These are phyloP conservation scores for Pyricularia pennisetigena DNA, from an alignment of 2,329 filamentous ascomycete species.

Conservation along the genomic window DNA sequence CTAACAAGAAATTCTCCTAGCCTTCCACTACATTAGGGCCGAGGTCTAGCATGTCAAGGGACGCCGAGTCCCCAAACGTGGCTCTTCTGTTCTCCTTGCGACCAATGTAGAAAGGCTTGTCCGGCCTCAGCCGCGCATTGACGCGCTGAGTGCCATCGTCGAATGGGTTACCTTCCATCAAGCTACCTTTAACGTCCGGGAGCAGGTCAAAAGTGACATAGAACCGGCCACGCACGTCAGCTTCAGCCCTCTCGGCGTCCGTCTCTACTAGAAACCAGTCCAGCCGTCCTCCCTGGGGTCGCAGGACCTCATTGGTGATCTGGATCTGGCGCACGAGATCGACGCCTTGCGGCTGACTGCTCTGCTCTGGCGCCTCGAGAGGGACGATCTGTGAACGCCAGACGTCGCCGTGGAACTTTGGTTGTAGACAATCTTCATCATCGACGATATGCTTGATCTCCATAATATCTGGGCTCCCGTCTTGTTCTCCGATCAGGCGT, in stretches of 20 bases:
- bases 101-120: conserved; percentile 1
- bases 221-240: conserved; percentile 4
- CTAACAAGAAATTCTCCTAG: background rate
- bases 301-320: conserved; percentile 7
- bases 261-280: conserved; percentile 4
- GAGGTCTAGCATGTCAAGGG: background rate
- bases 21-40: background rate
- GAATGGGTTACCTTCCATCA: background rate
- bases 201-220: conserved; percentile 6
- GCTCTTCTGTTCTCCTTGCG: conserved; percentile 4
- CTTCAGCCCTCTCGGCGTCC: conserved; percentile 1
- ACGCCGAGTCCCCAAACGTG: conserved; percentile 1
- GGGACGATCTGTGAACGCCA: conserved; percentile 7
- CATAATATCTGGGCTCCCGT: conserved; percentile 15
- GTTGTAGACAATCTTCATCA: conserved; percentile 1
- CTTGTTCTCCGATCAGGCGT: conserved; percentile 3
- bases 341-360: conserved; percentile 10
- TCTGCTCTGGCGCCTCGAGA: conserved; percentile 1
- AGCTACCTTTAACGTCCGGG: background rate
- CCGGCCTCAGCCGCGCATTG: conserved; percentile 1
- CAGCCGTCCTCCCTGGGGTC: background rate
- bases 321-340: conserved; percentile 18
- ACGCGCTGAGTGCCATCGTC: conserved; percentile 3
- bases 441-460: conserved; percentile 17
- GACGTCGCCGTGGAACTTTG: conserved; percentile 18